Conservation (phyloP, 2,329 filamentous ascomycete genomes). For the Incumbomyces delicatus region DNA sequence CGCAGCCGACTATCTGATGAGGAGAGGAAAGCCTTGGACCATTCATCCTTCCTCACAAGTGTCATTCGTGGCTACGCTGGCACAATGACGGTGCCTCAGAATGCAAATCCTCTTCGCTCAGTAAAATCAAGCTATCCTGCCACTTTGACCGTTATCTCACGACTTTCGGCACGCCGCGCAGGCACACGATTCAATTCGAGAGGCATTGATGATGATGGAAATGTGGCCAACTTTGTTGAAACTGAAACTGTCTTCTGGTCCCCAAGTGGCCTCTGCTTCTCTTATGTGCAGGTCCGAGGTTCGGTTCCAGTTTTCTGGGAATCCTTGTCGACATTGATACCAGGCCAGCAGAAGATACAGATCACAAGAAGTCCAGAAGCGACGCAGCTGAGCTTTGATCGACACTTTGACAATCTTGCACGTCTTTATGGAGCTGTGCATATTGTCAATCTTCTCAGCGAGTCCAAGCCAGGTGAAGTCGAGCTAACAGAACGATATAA, state of each 20-base stretch:
- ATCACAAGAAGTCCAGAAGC: conserved; percentile 82
- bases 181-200: conserved; percentile 95
- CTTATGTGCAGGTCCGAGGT: conserved; percentile 84
- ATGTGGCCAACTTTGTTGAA: conserved; percentile 98
- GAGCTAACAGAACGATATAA: conserved; percentile 74
- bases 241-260: conserved; percentile 89
- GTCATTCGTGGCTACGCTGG: conserved; percentile 88
- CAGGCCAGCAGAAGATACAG: conserved; percentile 88
- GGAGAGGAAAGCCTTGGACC: conserved; percentile 72
- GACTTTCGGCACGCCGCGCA: conserved; percentile 79
- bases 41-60: conserved; percentile 78
- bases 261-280: conserved; percentile 68
- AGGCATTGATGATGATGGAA: conserved; percentile 93
- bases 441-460: conserved; percentile 87
- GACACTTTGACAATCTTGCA: conserved; percentile 83
- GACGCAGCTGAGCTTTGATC: conserved; percentile 88
- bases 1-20: conserved; percentile 65
- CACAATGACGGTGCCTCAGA: conserved; percentile 74
- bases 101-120: conserved; percentile 57
- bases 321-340: conserved; percentile 75
- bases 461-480: conserved; percentile 73
- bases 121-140: conserved; percentile 65
- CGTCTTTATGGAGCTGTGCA: conserved; percentile 82
- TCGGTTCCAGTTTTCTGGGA: conserved; percentile 98
- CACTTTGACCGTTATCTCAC: conserved; percentile 78